Percentiles rank a stretch among this genome's conserved stretches.
These are phyloP conservation scores for Sporothrix pallida DNA, from an alignment of 2,329 filamentous ascomycete genomes.

Conservation along the genomic window DNA sequence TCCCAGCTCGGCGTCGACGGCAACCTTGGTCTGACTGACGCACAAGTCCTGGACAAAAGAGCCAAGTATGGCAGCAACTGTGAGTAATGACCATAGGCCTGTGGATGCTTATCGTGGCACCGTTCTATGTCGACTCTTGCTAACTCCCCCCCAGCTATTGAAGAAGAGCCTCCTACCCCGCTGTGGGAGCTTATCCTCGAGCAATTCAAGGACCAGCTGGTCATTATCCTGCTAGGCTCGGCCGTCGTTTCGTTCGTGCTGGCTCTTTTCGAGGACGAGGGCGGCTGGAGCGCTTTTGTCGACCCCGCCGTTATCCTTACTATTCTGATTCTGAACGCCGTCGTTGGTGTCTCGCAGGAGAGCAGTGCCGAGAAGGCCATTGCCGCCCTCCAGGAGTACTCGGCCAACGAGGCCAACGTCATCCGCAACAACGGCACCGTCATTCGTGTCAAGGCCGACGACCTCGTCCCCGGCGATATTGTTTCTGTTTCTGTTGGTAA, in stretches of 20 bases:
- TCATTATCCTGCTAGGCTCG: conserved; percentile 91
- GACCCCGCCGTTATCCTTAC: conserved; percentile 95
- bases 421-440: conserved; percentile 79
- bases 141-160: conserved; percentile 54
- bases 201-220: conserved; percentile 98
- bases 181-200: conserved; percentile 96
- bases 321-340: conserved; percentile 93
- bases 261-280: conserved; percentile 89
- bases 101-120: background rate
- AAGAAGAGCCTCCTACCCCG: conserved; percentile 92
- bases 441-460: conserved; percentile 89
- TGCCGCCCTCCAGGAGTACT: conserved; percentile 97
- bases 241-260: conserved; percentile 92
- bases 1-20: conserved; percentile 62
- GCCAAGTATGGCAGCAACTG: conserved; percentile 70
- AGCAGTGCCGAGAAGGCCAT: conserved; percentile 99
- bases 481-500: conserved; percentile 88
- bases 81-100: conserved; percentile 47
- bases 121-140: background rate
- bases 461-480: conserved; percentile 93
- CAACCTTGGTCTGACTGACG: conserved; percentile 60
- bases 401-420: conserved; percentile 95
- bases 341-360: conserved; percentile 98
- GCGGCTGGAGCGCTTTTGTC: conserved; percentile 96
- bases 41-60: conserved; percentile 62